Base-by-base conservation (phyloP, 495 filamentous ascomycete species). In the Symbiotaphrina buchneri region DNA sequence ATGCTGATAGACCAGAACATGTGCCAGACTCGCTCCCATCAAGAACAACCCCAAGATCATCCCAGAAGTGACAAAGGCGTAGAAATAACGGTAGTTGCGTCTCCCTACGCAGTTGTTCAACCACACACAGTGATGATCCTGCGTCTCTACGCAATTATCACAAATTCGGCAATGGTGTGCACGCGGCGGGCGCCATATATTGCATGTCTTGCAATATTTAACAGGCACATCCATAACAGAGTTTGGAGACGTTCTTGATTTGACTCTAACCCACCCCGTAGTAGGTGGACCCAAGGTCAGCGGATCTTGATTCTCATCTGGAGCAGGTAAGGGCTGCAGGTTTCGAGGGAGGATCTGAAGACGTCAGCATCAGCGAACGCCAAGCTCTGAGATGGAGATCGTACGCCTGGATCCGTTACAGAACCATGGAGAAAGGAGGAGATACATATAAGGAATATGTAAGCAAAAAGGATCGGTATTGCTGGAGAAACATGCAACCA, bases 41-140 rank as follows among this genome's bases (percentile, higher is more conserved):
- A 94, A 58, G 42, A 74, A 84, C 11, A 85, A 43, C 0, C 68
- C 66, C 2, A 94, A 58, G n/a, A 93, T 35, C 1, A 79, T 81
- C 8, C 61, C 69, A 13, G 68, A 63, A 40, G 60, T 65, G 39
- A 95, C 65, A 51, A 94, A 97, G 13, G 74, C 64, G 43, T 94
- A 91, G 51, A 97, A 97, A 43, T 87, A 97, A 30, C 90, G 82
- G 50, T 97, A 97, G 50, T 97, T 97, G 33, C 87, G 79, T 21
- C 90, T 77, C 4, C 87, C 87, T 27, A 97, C 75, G 50, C 87
- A 97, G 48, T 95, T 97, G 53, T 97, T 97, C 30, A 97, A 68
- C 90, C 90, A 97, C 14, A 95, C 82, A 43, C 87, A 97, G 55
- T 97, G 87, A 43, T 97, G 87, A 45, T 97, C 87, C 40, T 94